A percentile compares a stretch with the other conserved stretches of the same genome.
phyloP scores from a whole-genome alignment of 345 rosid genomes.

The Syzygium jambos region DNA sequence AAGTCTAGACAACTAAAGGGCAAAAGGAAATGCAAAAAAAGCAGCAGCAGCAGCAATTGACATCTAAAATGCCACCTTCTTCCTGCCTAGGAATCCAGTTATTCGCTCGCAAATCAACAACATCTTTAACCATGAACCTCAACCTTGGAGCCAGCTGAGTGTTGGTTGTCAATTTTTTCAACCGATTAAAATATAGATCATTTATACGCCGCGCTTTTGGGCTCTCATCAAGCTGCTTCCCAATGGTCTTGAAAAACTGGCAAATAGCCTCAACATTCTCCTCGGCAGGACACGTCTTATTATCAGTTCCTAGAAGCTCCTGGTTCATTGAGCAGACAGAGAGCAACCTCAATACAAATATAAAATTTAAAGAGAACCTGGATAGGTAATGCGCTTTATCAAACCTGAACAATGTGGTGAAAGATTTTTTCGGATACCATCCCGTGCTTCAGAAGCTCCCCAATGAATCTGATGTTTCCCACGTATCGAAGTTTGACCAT shows the following conservation, averaged over 20 bases:
- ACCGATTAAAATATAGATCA: conserved; percentile 42
- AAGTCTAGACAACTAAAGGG: no score
- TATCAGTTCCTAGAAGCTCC: conserved; percentile 76
- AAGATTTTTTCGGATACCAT: conserved; percentile 82
- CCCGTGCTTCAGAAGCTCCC: conserved; percentile 87
- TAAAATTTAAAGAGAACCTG: neutral
- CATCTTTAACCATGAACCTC: conserved; percentile 76
- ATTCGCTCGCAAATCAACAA: conserved; percentile 66
- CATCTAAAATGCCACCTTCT: conserved; percentile 38
- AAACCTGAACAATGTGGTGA: conserved; percentile 77
- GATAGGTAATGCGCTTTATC: neutral
- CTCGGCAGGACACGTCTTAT: conserved; percentile 56
- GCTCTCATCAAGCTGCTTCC: conserved; percentile 80
- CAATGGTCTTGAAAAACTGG: conserved; percentile 73
- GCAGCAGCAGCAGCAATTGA: neutral
- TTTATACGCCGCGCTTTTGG: conserved; percentile 51
- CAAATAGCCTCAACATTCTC: conserved; percentile 88
- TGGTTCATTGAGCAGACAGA: conserved; percentile 10
- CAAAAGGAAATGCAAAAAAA: no score
- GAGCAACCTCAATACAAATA: neutral
- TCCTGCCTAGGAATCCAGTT: conserved; percentile 91
- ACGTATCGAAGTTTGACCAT: conserved; percentile 63
- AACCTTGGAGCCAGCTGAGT: conserved; percentile 51
- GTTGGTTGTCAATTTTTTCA: conserved; percentile 53
- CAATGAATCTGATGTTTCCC: conserved; percentile 85